Evolutionary conservation across 257 asterid species (phyloP), one percentile per base, ranked within the genome.

Genomic region (Solanum megistacrolobum): DNA sequence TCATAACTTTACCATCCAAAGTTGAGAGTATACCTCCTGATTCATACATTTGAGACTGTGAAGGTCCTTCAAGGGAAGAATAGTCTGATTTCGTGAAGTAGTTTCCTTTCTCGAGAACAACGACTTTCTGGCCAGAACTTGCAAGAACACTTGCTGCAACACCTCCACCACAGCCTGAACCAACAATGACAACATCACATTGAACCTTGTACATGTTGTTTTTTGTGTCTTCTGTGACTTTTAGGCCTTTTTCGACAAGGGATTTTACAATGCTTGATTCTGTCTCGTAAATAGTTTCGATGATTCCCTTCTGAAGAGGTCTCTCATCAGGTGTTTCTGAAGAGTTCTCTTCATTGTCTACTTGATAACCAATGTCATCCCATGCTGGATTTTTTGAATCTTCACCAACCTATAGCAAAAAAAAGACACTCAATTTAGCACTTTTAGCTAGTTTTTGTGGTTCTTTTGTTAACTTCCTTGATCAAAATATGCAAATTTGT

Each of bases 161-260:
- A 20, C 98, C 99, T 29, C 99, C 99, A 25, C 99, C 98, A 65
- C 95, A 95, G 27, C 98, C 99, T 0, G 98, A 96, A 62, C 99
- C 99, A 5, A 96, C 95, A 9, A 96, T 91, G 23, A 95, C 99
- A 1, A 89, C 98, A 52, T 96, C 99, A 74, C 98, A 96, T 90
- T 93, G 68, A 83, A 96, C 88, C 52, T 43, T 91, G 92, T 89
- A 88, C 12, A 13, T 75, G n/a, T 81, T 91, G 23, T 89, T 60
- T 23, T 9, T 46, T 9, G 89, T 78, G 73, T 93, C 91, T 38
- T 89, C 92, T 12, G 75, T 55, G 58, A 92, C 94, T 78, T 82
- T 55, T 5, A 95, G 92, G 90, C 98, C 98, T 88, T 94, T 94
- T 9, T 85, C 10, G 14, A 83, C 38, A 3, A 96, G 92, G 18